Evolutionary conservation across 306 rosid species (phyloP).

Genomic region (Prunus fruticosa): DNA sequence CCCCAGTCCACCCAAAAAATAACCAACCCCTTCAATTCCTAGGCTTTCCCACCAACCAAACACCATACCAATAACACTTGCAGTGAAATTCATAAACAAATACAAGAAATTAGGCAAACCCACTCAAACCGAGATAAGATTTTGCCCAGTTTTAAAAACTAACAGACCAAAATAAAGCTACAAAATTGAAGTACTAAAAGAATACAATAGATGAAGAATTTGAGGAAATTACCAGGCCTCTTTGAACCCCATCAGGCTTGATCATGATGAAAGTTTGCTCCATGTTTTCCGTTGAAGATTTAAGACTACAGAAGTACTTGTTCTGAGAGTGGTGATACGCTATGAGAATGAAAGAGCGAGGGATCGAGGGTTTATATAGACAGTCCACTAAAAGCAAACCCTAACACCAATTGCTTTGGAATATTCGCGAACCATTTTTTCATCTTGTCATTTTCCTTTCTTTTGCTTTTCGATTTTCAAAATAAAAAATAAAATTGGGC

Average conservation of each 20-base stretch:
- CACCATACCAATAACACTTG: not conserved
- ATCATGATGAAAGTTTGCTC: constrained; percentile 89
- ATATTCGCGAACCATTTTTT: constrained; percentile 18
- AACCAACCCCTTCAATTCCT: not conserved
- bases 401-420: constrained; percentile 23
- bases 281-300: constrained; percentile 32
- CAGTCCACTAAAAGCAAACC: constrained; percentile 10
- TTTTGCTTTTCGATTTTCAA: not conserved
- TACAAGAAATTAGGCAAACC: not conserved
- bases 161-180: not conserved
- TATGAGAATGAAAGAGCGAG: not conserved
- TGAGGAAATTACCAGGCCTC: constrained; percentile 59
- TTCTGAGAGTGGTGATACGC: not conserved
- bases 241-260: constrained; percentile 91
- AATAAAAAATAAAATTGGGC: not conserved
- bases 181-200: not conserved
- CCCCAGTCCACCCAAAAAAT: not conserved
- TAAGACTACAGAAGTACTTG: not conserved
- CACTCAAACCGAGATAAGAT: constrained; percentile 14
- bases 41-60: constrained; percentile 3
- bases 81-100: not conserved
- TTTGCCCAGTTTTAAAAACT: not conserved
- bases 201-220: not conserved
- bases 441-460: not conserved
- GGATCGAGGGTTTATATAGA: constrained; percentile 2